Conservation (phyloP, 352 stramenopile genomes). For the Aphanomyces stellatus region DNA sequence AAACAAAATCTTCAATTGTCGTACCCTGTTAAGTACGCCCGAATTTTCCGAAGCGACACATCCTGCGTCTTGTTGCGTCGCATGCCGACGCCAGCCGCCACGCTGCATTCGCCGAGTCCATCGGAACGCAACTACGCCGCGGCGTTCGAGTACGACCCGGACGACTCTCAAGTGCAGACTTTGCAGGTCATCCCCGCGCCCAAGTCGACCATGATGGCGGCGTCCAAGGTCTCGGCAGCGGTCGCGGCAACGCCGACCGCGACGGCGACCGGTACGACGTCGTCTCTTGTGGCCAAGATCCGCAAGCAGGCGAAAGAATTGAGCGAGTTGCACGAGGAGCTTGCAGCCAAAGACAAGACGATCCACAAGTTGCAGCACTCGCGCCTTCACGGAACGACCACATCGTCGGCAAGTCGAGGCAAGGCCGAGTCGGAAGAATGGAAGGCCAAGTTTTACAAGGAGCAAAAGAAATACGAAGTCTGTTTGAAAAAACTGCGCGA, state of each 20-base stretch:
- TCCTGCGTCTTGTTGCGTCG: too few relatives aligned
- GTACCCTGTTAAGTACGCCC: too few relatives aligned
- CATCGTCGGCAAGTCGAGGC: slow-evolving; percentile 8
- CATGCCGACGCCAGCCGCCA: too few relatives aligned
- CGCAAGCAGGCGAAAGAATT: slow-evolving; percentile 59
- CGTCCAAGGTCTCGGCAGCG: not conserved
- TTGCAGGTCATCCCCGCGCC: not conserved
- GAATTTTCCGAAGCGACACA: too few relatives aligned
- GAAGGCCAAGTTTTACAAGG: slow-evolving; percentile 36
- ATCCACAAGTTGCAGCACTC: slow-evolving; percentile 37
- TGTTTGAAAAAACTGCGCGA: slow-evolving; percentile 19
- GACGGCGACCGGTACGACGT: slow-evolving; percentile 36
- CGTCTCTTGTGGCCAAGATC: slow-evolving; percentile 64
- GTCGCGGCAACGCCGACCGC: not conserved
- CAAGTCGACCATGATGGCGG: not conserved
- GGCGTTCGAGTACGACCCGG: not conserved
- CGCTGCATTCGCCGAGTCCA: not conserved
- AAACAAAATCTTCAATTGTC: too few relatives aligned
- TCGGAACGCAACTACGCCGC: not conserved
- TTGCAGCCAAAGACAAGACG: slow-evolving; percentile 44
- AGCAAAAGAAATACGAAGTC: slow-evolving; percentile 33
- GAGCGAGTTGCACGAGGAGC: slow-evolving; percentile 56
- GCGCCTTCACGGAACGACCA: not conserved
- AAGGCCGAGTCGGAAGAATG: slow-evolving; percentile 27
- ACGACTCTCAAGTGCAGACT: not conserved